Percentiles rank a stretch among this genome's conserved stretches.
phyloP scores from a whole-genome alignment of 192 early-diverging fungal genomes.

The Jimgerdemannia flammicorona region DNA sequence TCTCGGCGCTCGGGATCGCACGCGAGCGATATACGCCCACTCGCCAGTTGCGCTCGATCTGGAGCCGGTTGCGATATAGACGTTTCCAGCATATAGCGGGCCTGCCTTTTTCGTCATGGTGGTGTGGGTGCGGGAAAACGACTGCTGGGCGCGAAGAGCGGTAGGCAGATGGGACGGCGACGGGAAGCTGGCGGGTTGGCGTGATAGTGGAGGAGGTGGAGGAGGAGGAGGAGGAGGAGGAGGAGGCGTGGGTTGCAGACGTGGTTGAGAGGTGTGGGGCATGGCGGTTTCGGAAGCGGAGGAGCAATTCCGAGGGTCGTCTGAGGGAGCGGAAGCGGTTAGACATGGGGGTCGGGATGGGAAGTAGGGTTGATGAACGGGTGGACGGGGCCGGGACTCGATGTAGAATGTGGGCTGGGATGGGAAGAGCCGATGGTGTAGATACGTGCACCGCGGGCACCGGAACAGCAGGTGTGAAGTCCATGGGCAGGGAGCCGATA shows the following conservation, averaged over 20 bases:
- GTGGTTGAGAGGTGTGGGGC: slow-evolving; percentile 3
- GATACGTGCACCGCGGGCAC: too few relatives aligned
- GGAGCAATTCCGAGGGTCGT: slow-evolving; percentile 15
- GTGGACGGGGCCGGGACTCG: background rate
- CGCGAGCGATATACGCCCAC: slow-evolving; percentile 51
- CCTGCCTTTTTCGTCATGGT: slow-evolving; percentile 29
- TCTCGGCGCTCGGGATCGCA: slow-evolving; percentile 43
- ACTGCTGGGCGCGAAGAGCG: slow-evolving; percentile 21
- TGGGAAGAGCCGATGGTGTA: background rate
- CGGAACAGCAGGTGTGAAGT: too few relatives aligned
- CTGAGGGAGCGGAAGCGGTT: background rate
- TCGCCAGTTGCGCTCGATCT: slow-evolving; percentile 72
- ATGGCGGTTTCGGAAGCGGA: slow-evolving; percentile 12
- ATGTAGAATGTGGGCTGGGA: background rate
- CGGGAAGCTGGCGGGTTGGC: background rate
- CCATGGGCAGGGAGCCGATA: too few relatives aligned
- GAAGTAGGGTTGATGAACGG: background rate
- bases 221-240: background rate
- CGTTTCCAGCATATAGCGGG: slow-evolving; percentile 68
- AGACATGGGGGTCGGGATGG: background rate
- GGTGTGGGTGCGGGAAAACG: slow-evolving; percentile 30
- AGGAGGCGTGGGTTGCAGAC: background rate
- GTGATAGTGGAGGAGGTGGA: background rate
- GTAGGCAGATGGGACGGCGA: slow-evolving; percentile 8
- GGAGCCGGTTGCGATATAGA: slow-evolving; percentile 61